Percentiles rank a stretch among this genome's conserved stretches.
These are phyloP conservation scores for Cordyceps cateniannulata DNA, from an alignment of 2,329 filamentous ascomycete species.

Conservation along the genomic window DNA sequence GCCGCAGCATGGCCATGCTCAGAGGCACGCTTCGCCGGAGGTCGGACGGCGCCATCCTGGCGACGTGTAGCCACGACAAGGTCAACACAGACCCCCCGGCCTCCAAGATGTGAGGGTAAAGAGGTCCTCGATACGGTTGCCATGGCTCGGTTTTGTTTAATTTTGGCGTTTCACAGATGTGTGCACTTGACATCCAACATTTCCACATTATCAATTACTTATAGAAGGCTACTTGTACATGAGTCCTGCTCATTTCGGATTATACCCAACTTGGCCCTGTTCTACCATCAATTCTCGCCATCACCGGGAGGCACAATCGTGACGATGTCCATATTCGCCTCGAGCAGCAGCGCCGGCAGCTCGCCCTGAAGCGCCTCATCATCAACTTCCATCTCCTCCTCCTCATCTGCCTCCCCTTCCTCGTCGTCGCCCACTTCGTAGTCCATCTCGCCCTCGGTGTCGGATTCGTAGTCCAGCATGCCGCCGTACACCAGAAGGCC, in stretches of 20 bases:
- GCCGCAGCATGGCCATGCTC: constrained; percentile 46
- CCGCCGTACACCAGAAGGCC: constrained; percentile 24
- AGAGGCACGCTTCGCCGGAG: constrained; percentile 48
- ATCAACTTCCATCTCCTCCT: constrained; percentile 22
- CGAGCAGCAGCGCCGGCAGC: constrained; percentile 20
- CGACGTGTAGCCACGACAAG: constrained; percentile 59
- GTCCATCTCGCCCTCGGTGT: constrained; percentile 23
- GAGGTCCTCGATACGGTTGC: background rate
- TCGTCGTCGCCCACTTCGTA: constrained; percentile 23
- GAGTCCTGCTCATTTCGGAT: background rate
- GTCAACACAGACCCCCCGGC: constrained; percentile 49
- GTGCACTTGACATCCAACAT: background rate
- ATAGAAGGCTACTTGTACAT: background rate
- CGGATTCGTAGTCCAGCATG: constrained; percentile 10
- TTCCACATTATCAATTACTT: background rate
- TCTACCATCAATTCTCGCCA: background rate
- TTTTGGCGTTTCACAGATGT: background rate
- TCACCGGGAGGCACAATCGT: constrained; percentile 8
- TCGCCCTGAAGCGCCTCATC: constrained; percentile 20
- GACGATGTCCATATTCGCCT: constrained; percentile 18
- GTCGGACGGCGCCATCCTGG: constrained; percentile 46
- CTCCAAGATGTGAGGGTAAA: background rate
- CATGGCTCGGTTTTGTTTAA: background rate
- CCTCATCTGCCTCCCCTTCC: constrained; percentile 17
- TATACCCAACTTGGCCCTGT: too few species aligned